These are phyloP conservation scores for Uncinocarpus reesii DNA, from an alignment of 2,329 filamentous ascomycete genomes.

Conservation along the genomic window DNA sequence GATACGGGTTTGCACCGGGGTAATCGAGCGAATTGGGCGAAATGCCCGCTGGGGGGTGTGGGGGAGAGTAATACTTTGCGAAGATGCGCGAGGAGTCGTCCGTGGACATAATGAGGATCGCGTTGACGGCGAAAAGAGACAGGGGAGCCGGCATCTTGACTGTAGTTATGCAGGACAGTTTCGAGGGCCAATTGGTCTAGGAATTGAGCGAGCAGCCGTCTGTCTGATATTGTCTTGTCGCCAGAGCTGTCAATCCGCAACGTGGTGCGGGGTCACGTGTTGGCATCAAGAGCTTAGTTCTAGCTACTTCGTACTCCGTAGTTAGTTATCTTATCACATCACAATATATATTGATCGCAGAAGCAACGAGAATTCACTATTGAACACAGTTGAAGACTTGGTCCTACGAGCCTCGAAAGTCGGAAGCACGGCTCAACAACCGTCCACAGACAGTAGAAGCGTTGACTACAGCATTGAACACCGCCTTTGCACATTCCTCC, in stretches of 20 bases:
- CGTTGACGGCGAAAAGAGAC: slow-evolving; percentile 66
- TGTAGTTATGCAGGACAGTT: background rate
- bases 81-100: slow-evolving; percentile 89
- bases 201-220: background rate
- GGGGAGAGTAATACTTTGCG: slow-evolving; percentile 79
- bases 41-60: slow-evolving; percentile 53
- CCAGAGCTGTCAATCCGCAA: too few relatives aligned
- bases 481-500: slow-evolving; percentile 17
- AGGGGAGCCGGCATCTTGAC: slow-evolving; percentile 60
- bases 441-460: slow-evolving; percentile 12
- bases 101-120: slow-evolving; percentile 65
- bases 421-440: background rate
- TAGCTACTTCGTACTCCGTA: too few relatives aligned
- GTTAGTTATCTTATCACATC: too few relatives aligned
- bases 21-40: slow-evolving; percentile 48
- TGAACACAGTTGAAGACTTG: too few relatives aligned
- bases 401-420: background rate
- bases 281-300: too few relatives aligned
- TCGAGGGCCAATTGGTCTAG: background rate
- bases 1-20: slow-evolving; percentile 65
- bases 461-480: slow-evolving; percentile 15
- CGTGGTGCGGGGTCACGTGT: too few relatives aligned
- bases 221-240: background rate
- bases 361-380: too few relatives aligned
- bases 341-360: too few relatives aligned